Percentiles rank a stretch among this genome's conserved stretches.
Conservation (phyloP, 345 rosid species). For the Arabis hirsuta region DNA sequence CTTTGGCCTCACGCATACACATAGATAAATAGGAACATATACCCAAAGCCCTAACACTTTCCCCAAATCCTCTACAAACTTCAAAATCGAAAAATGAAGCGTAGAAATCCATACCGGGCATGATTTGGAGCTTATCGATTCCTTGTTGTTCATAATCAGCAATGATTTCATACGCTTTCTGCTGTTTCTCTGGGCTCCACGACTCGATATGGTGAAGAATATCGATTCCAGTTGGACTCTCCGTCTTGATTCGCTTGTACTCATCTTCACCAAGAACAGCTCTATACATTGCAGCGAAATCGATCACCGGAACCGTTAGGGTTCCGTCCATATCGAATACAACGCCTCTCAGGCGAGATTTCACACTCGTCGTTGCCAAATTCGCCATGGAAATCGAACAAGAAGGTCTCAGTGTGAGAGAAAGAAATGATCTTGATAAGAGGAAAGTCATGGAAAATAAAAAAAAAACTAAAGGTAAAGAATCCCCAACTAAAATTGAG, state of each 20-base stretch:
- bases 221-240: slow-evolving; percentile 82
- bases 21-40: background rate
- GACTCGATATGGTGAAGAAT: slow-evolving; percentile 79
- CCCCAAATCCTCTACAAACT: slow-evolving; percentile 17
- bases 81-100: background rate
- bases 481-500: background rate
- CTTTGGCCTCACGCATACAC: background rate
- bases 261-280: slow-evolving; percentile 82
- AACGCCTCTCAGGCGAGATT: slow-evolving; percentile 62
- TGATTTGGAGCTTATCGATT: slow-evolving; percentile 80
- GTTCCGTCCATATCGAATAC: slow-evolving; percentile 93
- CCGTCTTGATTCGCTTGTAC: slow-evolving; percentile 64
- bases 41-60: slow-evolving; percentile 8
- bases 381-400: slow-evolving; percentile 37
- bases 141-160: slow-evolving; percentile 79
- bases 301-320: slow-evolving; percentile 88
- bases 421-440: slow-evolving; percentile 39
- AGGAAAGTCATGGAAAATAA: slow-evolving; percentile 39
- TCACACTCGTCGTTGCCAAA: slow-evolving; percentile 35
- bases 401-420: slow-evolving; percentile 37
- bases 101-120: slow-evolving; percentile 66
- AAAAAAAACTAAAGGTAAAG: slow-evolving; percentile 2
- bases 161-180: slow-evolving; percentile 61
- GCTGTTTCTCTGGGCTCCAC: slow-evolving; percentile 68
- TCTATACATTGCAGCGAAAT: slow-evolving; percentile 87